These are phyloP conservation scores for Aegilops umbellulata DNA, from an alignment of 176 grass and related monocot species.

Conservation along the genomic window DNA sequence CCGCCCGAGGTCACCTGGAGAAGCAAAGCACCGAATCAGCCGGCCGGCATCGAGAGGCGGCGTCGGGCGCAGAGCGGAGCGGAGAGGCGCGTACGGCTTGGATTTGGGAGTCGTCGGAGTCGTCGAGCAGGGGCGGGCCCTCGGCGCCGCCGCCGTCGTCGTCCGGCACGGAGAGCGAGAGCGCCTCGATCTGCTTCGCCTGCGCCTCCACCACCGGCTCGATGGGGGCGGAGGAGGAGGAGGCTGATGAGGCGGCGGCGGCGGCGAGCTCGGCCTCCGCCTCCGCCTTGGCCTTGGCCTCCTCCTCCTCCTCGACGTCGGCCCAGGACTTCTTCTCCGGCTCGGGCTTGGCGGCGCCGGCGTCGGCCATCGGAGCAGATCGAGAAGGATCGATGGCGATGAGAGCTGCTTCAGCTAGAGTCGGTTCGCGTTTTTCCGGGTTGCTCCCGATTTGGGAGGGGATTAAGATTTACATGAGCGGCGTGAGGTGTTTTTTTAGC, in stretches of 20 bases:
- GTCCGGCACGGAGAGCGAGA: slow-evolving; percentile 55
- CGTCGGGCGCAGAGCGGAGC: neutral
- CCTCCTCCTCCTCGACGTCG: slow-evolving; percentile 70
- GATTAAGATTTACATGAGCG: too few relatives aligned
- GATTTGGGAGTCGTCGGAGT: slow-evolving; percentile 89
- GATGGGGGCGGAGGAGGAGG: slow-evolving; percentile 6
- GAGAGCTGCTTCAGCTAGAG: neutral
- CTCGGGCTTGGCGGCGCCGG: slow-evolving; percentile 39
- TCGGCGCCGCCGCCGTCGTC: slow-evolving; percentile 26
- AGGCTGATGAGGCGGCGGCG: neutral
- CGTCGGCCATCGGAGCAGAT: slow-evolving; percentile 43
- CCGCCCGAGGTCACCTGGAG: slow-evolving; percentile 71
- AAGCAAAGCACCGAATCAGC: slow-evolving; percentile 17
- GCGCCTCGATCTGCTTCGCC: slow-evolving; percentile 73
- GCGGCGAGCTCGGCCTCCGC: slow-evolving; percentile 5
- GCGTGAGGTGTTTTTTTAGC: slow-evolving; percentile 5
- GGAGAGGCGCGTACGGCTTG: slow-evolving; percentile 46
- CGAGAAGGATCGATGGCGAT: slow-evolving; percentile 6
- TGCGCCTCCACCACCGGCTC: slow-evolving; percentile 31
- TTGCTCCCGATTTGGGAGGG: neutral
- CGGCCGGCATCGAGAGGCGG: neutral
- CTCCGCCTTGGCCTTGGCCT: slow-evolving; percentile 53
- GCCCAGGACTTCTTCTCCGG: slow-evolving; percentile 80
- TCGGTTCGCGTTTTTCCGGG: neutral
- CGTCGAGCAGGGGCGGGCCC: slow-evolving; percentile 54